Conservation (phyloP, 768 basidiomycete genomes). For the Suillus brevipes region DNA sequence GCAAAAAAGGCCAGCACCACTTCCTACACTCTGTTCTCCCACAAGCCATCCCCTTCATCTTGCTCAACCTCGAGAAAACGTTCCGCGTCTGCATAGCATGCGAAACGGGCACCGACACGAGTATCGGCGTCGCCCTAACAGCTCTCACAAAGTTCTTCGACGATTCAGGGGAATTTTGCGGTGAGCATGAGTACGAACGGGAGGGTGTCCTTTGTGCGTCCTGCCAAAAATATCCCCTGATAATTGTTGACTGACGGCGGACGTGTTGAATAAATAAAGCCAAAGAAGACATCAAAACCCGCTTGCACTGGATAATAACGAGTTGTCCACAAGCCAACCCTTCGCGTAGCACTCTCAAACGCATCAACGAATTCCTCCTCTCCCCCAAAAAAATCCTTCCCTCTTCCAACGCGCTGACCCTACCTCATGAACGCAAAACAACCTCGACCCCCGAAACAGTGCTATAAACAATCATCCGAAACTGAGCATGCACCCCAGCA, state of each 20-base stretch:
- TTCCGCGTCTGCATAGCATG: constrained; percentile 51
- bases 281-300: constrained; percentile 67
- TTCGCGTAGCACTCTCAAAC: constrained; percentile 75
- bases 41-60: constrained; percentile 46
- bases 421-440: constrained; percentile 8
- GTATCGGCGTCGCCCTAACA: constrained; percentile 63
- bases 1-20: constrained; percentile 54
- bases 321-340: constrained; percentile 79
- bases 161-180: constrained; percentile 42
- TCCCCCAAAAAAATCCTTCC: not conserved
- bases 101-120: constrained; percentile 57
- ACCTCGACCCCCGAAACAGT: constrained; percentile 35
- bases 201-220: constrained; percentile 24
- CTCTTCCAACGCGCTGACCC: not conserved
- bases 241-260: not conserved
- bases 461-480: constrained; percentile 63
- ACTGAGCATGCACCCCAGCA: constrained; percentile 50
- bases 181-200: constrained; percentile 5
- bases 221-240: not conserved
- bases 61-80: constrained; percentile 36
- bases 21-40: constrained; percentile 54
- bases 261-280: constrained; percentile 21
- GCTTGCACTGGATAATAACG: constrained; percentile 86
- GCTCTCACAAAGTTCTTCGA: constrained; percentile 61
- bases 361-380: constrained; percentile 61